Conservation (phyloP, 106 monocot genomes). For the Xerophyta viscosa region DNA sequence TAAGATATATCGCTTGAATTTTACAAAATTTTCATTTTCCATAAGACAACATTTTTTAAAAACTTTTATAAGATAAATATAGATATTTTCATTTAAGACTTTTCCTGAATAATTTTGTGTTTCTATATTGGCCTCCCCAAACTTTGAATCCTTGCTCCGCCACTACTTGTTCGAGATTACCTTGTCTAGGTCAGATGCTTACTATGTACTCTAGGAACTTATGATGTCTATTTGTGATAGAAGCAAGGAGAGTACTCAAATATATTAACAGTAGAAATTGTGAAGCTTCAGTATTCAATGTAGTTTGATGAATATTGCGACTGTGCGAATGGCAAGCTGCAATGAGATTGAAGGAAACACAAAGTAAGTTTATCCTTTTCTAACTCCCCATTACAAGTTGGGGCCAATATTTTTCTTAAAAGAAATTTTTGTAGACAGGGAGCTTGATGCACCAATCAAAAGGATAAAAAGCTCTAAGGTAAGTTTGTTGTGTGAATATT, state of each 20-base stretch:
- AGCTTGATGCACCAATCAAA: slow-evolving; percentile 84
- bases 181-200: not conserved
- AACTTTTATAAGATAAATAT: too few species aligned
- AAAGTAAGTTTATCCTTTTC: slow-evolving; percentile 46
- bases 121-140: too few species aligned
- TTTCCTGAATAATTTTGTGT: too few species aligned
- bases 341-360: slow-evolving; percentile 77
- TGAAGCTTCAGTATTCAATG: slow-evolving; percentile 59
- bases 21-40: too few species aligned
- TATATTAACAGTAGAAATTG: slow-evolving; percentile 69
- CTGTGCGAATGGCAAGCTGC: slow-evolving; percentile 87
- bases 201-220: slow-evolving; percentile 42
- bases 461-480: slow-evolving; percentile 84
- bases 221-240: slow-evolving; percentile 54
- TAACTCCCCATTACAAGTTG: not conserved
- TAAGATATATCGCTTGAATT: too few species aligned
- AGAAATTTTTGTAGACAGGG: slow-evolving; percentile 55
- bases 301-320: not conserved
- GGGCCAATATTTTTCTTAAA: not conserved
- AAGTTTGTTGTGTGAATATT: slow-evolving; percentile 11
- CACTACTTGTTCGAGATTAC: not conserved
- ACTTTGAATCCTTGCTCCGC: too few species aligned
- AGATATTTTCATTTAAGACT: too few species aligned
- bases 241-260: slow-evolving; percentile 79
- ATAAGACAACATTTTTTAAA: too few species aligned